Conservation (phyloP, 352 stramenopile species). For the Halophytophthora batemanensis region DNA sequence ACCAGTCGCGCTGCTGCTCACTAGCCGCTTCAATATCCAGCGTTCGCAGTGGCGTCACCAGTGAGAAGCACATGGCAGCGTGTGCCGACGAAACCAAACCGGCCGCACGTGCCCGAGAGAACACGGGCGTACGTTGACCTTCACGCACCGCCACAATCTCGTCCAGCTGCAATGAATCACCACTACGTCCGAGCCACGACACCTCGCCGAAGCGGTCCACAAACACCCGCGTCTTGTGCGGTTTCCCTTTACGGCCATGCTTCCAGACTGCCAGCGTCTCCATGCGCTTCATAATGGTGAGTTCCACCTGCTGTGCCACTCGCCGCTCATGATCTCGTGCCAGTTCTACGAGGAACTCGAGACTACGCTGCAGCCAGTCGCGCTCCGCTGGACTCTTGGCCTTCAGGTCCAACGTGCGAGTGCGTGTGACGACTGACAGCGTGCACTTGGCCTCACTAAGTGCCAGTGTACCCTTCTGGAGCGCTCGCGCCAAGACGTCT, state of each 20-base stretch:
- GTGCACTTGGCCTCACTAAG: constrained; percentile 66
- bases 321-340: constrained; percentile 70
- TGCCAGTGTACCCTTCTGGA: constrained; percentile 65
- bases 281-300: constrained; percentile 85
- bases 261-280: constrained; percentile 71
- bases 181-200: constrained; percentile 75
- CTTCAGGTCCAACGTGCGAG: constrained; percentile 75
- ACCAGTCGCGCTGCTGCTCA: constrained; percentile 80
- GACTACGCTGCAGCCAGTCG: constrained; percentile 75
- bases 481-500: constrained; percentile 57
- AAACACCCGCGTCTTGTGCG: constrained; percentile 81
- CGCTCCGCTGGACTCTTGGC: constrained; percentile 61
- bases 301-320: constrained; percentile 74
- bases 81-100: constrained; percentile 28
- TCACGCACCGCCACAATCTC: constrained; percentile 59
- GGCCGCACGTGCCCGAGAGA: constrained; percentile 38
- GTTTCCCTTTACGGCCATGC: constrained; percentile 66
- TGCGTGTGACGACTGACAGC: constrained; percentile 70
- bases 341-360: constrained; percentile 70
- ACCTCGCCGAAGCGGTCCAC: constrained; percentile 83
- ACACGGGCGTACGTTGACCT: constrained; percentile 64
- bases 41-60: constrained; percentile 58
- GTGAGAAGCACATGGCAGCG: constrained; percentile 59
- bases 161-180: constrained; percentile 73
- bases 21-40: constrained; percentile 75